Percentiles rank a stretch among this genome's conserved stretches.
These are phyloP conservation scores for Lodderomyces orthopsilosis DNA, from an alignment of 1,139 yeast genomes.

Conservation along the genomic window DNA sequence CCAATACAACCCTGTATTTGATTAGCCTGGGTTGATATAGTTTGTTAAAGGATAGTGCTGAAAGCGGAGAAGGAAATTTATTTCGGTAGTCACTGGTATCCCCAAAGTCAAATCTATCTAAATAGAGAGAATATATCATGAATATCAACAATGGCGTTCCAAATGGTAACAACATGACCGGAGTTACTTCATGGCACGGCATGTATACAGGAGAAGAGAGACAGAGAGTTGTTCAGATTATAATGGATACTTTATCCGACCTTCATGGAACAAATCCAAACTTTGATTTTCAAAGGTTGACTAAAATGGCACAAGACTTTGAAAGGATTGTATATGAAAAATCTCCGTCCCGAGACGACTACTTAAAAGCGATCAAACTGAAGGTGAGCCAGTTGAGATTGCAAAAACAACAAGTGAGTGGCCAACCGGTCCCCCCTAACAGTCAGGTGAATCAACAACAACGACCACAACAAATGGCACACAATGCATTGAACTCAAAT, in stretches of 20 bases:
- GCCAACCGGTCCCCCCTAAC: constrained; percentile 2
- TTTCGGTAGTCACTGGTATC: not conserved
- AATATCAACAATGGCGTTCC: constrained; percentile 9
- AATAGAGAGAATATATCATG: constrained; percentile 6
- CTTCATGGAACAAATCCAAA: constrained; percentile 33
- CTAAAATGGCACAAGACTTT: constrained; percentile 44
- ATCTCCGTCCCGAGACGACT: constrained; percentile 40
- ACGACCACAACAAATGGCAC: constrained; percentile 9
- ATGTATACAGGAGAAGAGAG: constrained; percentile 40
- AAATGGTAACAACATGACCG: constrained; percentile 5
- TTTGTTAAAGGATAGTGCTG: not conserved
- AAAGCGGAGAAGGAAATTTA: not conserved
- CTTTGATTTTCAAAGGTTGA: constrained; percentile 39
- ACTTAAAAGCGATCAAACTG: constrained; percentile 36
- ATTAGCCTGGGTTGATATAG: not conserved
- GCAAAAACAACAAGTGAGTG: constrained; percentile 11
- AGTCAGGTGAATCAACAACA: constrained; percentile 8
- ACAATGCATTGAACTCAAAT: constrained; percentile 2
- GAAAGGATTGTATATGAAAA: constrained; percentile 43
- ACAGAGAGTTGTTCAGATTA: constrained; percentile 41
- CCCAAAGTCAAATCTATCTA: not conserved
- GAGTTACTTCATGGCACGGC: constrained; percentile 36
- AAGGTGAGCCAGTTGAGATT: constrained; percentile 39
- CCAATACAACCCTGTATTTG: not conserved
- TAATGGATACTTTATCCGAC: constrained; percentile 39